Evolutionary conservation across 352 stramenopile genomes (phyloP), one percentile per base, ranked within the genome.

Genomic region (Globisporangium acanthophoron): DNA sequence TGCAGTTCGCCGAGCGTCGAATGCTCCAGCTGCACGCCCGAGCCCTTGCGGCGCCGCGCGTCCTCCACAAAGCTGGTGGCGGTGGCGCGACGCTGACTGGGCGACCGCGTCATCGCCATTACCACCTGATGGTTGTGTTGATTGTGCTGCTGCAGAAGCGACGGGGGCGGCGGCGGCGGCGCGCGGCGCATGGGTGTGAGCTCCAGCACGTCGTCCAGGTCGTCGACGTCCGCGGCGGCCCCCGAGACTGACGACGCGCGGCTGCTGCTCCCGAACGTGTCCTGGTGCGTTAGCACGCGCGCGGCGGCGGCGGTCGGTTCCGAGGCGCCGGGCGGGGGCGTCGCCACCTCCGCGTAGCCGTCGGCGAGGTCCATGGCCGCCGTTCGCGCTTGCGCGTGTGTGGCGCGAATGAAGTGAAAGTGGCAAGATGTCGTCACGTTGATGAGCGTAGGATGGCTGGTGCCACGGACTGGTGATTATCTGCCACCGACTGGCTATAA

Each of bases 181-280:
- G 43, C 18, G 20, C 58, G 51, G 4, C 52, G 58, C 35, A 45
- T 54, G 33, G 58, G 58, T 35, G 52, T 58, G 1, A 46, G 58
- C 58, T 64, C 50, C 21, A 64, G 51, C 52, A 59, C 58, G 46
- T 56, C 58, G 27, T 65, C 59, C 39, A 60, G 56, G 20, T 65
- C 59, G 44, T 67, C 57, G 27, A 55, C 45, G 27, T 59, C 56
- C 21, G 62, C 45, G 5, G 67, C 54, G 6, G 41, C 47, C 31
- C 45, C 37, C 16, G 35, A 49, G 27, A 29, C 56, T 11, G 58
- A 65, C 24, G 47, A 65, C 37, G 31, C 48, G 39, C 27, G 53
- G 39, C 21, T 61, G 24, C 73, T 70, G 43, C 65, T 74, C 45
- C 70, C 67, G 57, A 78, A 85, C 50, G 74, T 85, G 51, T 73